Percentiles rank a stretch among this genome's conserved stretches.
phyloP scores from a whole-genome alignment of 1,139 yeast species.

The Blastobotrys malaysiensis region DNA sequence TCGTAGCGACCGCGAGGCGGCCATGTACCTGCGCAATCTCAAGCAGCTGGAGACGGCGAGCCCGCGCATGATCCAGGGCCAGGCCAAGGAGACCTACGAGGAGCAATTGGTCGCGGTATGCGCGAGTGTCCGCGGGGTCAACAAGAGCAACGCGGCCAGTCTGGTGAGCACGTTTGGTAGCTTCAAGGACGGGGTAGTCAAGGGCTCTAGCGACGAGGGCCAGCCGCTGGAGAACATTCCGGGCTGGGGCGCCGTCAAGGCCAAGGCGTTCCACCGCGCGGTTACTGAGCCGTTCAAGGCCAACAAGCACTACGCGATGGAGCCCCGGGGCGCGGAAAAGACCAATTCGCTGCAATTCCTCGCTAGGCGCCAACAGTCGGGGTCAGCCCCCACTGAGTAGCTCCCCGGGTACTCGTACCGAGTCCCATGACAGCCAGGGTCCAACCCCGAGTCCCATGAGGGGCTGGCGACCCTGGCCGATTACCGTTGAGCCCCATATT shows the following conservation, averaged over 20 bases:
- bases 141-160: constrained; percentile 55
- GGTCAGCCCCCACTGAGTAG: no score
- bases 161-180: constrained; percentile 51
- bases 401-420: no score
- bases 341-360: no score
- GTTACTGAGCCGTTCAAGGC: constrained; percentile 49
- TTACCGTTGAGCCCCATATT: no score
- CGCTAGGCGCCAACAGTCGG: no score
- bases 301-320: constrained; percentile 6
- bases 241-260: constrained; percentile 56
- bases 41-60: constrained; percentile 32
- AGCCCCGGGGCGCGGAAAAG: no score
- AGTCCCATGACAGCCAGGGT: no score
- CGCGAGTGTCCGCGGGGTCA: constrained; percentile 49
- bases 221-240: constrained; percentile 33
- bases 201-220: constrained; percentile 29
- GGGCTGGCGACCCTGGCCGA: no score
- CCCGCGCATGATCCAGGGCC: constrained; percentile 41
- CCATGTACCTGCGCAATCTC: constrained; percentile 51
- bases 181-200: constrained; percentile 42
- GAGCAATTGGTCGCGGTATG: constrained; percentile 48
- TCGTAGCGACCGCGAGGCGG: constrained; percentile 85
- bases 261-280: constrained; percentile 41
- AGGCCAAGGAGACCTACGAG: constrained; percentile 41
- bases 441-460: no score